Percentiles rank a stretch among this genome's conserved stretches.
These are phyloP conservation scores for Pugionium cornutum DNA, from an alignment of 345 rosid species.

Conservation along the genomic window DNA sequence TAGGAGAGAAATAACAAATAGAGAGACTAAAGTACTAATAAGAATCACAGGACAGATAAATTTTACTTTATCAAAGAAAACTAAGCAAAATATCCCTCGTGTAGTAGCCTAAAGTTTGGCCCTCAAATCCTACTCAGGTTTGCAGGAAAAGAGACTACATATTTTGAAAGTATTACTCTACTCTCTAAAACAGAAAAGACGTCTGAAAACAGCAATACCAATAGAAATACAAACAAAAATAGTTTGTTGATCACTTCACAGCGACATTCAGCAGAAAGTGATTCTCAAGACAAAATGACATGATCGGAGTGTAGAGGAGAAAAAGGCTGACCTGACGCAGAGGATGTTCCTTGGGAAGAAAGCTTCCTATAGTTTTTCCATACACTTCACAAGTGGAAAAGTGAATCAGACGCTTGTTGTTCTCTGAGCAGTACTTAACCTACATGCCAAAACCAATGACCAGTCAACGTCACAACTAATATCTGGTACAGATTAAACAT, in stretches of 20 bases:
- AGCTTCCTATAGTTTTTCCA: constrained; percentile 96
- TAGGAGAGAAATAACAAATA: background rate
- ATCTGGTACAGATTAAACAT: background rate
- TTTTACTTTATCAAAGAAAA: background rate
- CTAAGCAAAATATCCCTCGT: background rate
- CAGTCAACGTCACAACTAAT: constrained; percentile 37
- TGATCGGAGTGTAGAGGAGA: constrained; percentile 31
- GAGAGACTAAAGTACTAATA: background rate
- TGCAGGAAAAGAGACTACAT: constrained; percentile 4
- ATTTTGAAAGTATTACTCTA: background rate
- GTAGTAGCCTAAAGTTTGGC: background rate
- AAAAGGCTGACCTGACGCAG: constrained; percentile 75
- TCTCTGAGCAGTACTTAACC: constrained; percentile 99
- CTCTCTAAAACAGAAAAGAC: too few species aligned
- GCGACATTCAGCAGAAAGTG: constrained; percentile 10
- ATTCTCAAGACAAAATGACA: constrained; percentile 4
- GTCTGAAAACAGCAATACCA: constrained; percentile 3
- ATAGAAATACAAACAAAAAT: background rate
- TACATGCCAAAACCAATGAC: constrained; percentile 30
- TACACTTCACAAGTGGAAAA: constrained; percentile 99
- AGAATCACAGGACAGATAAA: background rate
- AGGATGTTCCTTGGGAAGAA: constrained; percentile 93
- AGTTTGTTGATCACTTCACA: constrained; percentile 14
- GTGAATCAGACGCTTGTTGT: constrained; percentile 94
- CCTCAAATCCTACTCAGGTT: background rate